Conservation (phyloP, 2,329 filamentous ascomycete species). For the Huntiella bhutanensis region DNA sequence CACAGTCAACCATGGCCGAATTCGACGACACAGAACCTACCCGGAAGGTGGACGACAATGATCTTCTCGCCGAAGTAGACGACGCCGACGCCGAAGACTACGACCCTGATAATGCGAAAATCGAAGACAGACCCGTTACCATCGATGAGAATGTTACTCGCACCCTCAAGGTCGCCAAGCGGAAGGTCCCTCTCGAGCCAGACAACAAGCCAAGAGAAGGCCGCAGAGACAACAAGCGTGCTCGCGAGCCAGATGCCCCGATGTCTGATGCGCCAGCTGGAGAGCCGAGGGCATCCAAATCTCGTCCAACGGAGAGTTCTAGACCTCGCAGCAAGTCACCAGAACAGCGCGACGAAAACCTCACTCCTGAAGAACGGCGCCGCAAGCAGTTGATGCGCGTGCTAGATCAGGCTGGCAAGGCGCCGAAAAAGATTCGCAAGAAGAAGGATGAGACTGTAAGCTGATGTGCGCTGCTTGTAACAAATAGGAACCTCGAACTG, state of each 20-base stretch:
- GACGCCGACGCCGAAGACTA: conserved; percentile 53
- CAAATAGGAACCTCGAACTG: background rate
- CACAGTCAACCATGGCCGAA: too few relatives aligned
- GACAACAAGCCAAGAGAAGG: conserved; percentile 58
- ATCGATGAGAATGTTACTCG: conserved; percentile 48
- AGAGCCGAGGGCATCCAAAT: conserved; percentile 24
- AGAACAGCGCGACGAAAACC: conserved; percentile 48
- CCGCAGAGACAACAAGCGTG: conserved; percentile 46
- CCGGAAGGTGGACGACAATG: conserved; percentile 26
- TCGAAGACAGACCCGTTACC: conserved; percentile 44
- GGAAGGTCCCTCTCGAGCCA: conserved; percentile 35
- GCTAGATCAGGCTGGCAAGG: conserved; percentile 73
- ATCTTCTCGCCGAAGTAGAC: conserved; percentile 47
- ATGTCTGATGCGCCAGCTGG: conserved; percentile 25
- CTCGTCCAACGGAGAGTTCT: conserved; percentile 25
- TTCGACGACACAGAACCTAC: too few relatives aligned
- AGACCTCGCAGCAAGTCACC: conserved; percentile 22
- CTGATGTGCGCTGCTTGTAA: background rate
- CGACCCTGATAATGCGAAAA: conserved; percentile 42
- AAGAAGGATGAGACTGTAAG: conserved; percentile 31
- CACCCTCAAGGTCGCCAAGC: conserved; percentile 44
- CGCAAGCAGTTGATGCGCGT: conserved; percentile 68
- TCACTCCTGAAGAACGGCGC: conserved; percentile 71
- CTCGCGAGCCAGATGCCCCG: conserved; percentile 30
- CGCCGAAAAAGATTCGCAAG: conserved; percentile 54